These are phyloP conservation scores for Microcera coccophila DNA, from an alignment of 2,329 filamentous ascomycete species.

Conservation along the genomic window DNA sequence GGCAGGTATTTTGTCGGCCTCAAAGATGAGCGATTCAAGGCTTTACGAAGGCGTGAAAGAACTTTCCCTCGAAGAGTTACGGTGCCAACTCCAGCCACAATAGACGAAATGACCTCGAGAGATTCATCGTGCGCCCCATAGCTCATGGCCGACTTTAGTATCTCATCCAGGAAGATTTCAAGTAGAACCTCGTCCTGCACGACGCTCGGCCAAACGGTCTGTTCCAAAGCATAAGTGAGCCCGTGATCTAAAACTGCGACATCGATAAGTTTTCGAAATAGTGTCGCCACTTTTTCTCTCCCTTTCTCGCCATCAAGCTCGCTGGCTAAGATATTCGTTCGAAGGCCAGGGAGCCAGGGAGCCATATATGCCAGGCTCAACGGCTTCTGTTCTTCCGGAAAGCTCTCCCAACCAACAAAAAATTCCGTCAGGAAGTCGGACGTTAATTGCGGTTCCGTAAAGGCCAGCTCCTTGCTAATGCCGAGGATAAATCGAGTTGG, in stretches of 20 bases:
- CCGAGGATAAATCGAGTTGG: slow-evolving; percentile 61
- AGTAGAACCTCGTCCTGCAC: slow-evolving; percentile 61
- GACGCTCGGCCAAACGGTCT: slow-evolving; percentile 62
- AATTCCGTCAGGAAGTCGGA: slow-evolving; percentile 70
- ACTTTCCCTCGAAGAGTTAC: slow-evolving; percentile 63
- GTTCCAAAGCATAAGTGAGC: slow-evolving; percentile 58
- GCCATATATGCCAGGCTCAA: slow-evolving; percentile 66
- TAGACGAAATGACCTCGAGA: slow-evolving; percentile 58
- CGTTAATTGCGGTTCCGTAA: slow-evolving; percentile 62
- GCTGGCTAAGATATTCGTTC: slow-evolving; percentile 54
- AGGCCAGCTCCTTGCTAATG: slow-evolving; percentile 61
- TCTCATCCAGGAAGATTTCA: slow-evolving; percentile 64
- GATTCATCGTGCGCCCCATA: slow-evolving; percentile 57
- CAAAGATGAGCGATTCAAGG: slow-evolving; percentile 62
- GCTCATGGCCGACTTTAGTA: slow-evolving; percentile 59
- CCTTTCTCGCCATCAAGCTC: slow-evolving; percentile 63
- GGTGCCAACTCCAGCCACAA: slow-evolving; percentile 60
- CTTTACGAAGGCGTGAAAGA: slow-evolving; percentile 62
- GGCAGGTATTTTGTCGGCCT: slow-evolving; percentile 62
- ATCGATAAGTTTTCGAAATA: slow-evolving; percentile 65
- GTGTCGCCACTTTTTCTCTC: slow-evolving; percentile 58
- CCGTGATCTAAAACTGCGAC: slow-evolving; percentile 58
- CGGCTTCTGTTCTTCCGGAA: slow-evolving; percentile 63
- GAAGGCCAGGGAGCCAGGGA: slow-evolving; percentile 61
- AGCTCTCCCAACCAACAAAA: slow-evolving; percentile 68